These are phyloP conservation scores for Pseudohalonectria lignicola DNA, from an alignment of 2,329 filamentous ascomycete species.

Conservation along the genomic window DNA sequence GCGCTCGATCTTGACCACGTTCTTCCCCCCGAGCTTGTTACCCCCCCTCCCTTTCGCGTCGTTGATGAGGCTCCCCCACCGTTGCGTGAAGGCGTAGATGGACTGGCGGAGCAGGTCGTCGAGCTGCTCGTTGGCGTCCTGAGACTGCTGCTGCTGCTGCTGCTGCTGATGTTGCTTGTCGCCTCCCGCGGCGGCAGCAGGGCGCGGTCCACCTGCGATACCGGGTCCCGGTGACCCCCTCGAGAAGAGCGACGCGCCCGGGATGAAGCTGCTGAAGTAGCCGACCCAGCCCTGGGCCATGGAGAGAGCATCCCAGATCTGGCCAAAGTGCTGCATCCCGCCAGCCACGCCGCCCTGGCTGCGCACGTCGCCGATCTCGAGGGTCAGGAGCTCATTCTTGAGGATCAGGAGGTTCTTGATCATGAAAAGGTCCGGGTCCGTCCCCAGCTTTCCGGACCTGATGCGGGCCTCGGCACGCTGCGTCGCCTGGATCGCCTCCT, in stretches of 20 bases:
- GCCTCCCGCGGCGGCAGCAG: slow-evolving; percentile 13
- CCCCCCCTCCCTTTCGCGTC: slow-evolving; percentile 23
- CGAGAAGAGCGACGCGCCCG: slow-evolving; percentile 39
- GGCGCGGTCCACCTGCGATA: slow-evolving; percentile 6
- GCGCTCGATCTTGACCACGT: slow-evolving; percentile 39
- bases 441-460: slow-evolving; percentile 41
- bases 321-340: slow-evolving; percentile 51
- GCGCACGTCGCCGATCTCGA: slow-evolving; percentile 72
- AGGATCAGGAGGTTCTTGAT: slow-evolving; percentile 90
- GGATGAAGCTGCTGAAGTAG: slow-evolving; percentile 47
- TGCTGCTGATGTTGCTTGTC: too few relatives aligned
- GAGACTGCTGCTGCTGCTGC: slow-evolving; percentile 12
- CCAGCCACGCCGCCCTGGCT: slow-evolving; percentile 25
- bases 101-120: slow-evolving; percentile 51
- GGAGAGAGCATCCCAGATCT: slow-evolving; percentile 54
- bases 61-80: slow-evolving; percentile 42
- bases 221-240: slow-evolving; percentile 12
- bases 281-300: slow-evolving; percentile 42
- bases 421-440: slow-evolving; percentile 82
- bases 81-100: slow-evolving; percentile 51
- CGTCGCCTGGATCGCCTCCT: slow-evolving; percentile 78
- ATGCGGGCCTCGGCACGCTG: slow-evolving; percentile 66
- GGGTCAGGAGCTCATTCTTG: slow-evolving; percentile 90
- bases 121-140: slow-evolving; percentile 54
- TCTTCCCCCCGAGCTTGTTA: slow-evolving; percentile 35